Percentiles rank a stretch among this genome's conserved stretches.
These are phyloP conservation scores for Talaromyces sp. DNA, from an alignment of 2,329 filamentous ascomycete species.

Conservation along the genomic window DNA sequence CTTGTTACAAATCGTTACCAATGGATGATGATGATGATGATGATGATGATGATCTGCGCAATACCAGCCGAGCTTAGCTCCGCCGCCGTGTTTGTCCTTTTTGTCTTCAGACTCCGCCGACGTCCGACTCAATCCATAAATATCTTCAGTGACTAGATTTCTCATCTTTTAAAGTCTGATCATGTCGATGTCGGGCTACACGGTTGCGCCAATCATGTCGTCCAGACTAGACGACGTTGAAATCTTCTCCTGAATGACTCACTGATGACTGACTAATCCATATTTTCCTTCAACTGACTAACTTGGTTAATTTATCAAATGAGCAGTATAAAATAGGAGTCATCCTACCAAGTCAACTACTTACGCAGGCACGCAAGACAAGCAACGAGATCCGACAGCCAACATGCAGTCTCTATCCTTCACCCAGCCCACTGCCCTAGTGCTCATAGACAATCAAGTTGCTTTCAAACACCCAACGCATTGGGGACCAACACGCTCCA, in stretches of 20 bases:
- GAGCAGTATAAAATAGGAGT: neutral
- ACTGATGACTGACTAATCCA: neutral
- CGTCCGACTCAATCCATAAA: neutral
- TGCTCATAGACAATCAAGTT: slow-evolving; percentile 49
- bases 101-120: neutral
- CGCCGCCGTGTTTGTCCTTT: neutral
- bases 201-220: neutral
- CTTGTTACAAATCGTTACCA: too few species aligned
- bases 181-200: neutral
- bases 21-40: neutral
- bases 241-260: neutral
- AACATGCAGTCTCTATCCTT: slow-evolving; percentile 13
- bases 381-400: neutral
- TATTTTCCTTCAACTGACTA: neutral
- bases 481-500: slow-evolving; percentile 44
- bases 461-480: slow-evolving; percentile 40
- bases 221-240: neutral
- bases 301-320: too few species aligned
- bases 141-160: neutral
- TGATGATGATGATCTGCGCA: neutral
- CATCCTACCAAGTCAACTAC: neutral
- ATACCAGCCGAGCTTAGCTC: neutral
- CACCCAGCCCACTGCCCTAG: slow-evolving; percentile 38
- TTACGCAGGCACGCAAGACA: neutral
- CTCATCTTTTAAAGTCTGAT: neutral